Percentiles rank a stretch among this genome's conserved stretches.
These are phyloP conservation scores for Phenoliferia sp. DNA, from an alignment of 1,284 basidiomycete genomes.

Conservation along the genomic window DNA sequence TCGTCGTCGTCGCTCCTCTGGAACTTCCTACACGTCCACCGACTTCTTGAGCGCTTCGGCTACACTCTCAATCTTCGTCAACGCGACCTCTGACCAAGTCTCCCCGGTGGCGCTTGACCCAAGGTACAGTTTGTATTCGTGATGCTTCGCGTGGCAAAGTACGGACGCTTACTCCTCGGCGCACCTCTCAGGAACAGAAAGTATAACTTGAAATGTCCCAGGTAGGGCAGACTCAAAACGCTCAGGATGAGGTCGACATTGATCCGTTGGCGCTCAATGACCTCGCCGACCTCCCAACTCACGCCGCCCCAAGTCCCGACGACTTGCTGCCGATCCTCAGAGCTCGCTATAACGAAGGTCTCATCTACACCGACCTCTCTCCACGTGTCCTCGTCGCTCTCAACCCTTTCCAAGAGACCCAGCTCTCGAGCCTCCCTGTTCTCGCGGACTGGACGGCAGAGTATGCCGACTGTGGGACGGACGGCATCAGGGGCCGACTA, in stretches of 20 bases:
- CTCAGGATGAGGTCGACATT: conserved; percentile 14
- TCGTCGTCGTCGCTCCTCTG: too few species aligned
- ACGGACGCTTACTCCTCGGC: not conserved
- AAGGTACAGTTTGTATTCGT: not conserved
- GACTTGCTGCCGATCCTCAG: conserved; percentile 27
- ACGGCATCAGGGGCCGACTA: conserved; percentile 49
- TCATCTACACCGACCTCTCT: conserved; percentile 30
- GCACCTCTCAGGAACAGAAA: not conserved
- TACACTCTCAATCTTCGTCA: not conserved
- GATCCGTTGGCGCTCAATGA: conserved; percentile 27
- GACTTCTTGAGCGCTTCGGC: too few species aligned
- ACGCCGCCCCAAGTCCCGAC: conserved; percentile 20
- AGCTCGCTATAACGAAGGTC: conserved; percentile 20
- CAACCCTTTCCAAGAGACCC: conserved; percentile 82
- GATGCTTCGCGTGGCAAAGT: not conserved
- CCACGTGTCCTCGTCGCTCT: conserved; percentile 59
- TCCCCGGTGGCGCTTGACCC: not conserved
- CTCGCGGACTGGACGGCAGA: conserved; percentile 77
- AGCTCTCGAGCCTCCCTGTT: conserved; percentile 71
- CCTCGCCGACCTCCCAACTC: conserved; percentile 14
- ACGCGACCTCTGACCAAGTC: not conserved
- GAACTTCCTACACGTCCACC: too few species aligned
- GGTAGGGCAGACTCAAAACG: not conserved
- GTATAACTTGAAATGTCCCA: not conserved
- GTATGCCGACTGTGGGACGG: conserved; percentile 56